Conservation (phyloP, 2,329 filamentous ascomycete species). For the Hymenoscyphus scutula region DNA sequence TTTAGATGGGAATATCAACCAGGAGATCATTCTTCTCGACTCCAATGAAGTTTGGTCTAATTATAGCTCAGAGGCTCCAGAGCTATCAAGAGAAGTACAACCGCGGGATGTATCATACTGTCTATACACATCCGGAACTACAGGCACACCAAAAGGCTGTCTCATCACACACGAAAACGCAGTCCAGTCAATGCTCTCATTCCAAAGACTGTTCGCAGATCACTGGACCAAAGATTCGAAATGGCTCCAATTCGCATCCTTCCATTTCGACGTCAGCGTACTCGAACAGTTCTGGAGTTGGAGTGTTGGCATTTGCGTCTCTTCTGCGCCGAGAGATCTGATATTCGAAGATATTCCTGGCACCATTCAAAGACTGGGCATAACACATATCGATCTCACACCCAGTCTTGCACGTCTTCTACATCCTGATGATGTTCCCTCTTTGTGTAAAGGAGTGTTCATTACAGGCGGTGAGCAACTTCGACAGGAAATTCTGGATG, state of each 20-base stretch:
- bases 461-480: conserved; percentile 89
- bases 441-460: conserved; percentile 77
- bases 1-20: conserved; percentile 34
- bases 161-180: conserved; percentile 86
- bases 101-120: conserved; percentile 35
- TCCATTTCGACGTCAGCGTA: conserved; percentile 92
- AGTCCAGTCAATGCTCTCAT: conserved; percentile 85
- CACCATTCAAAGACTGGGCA: conserved; percentile 67
- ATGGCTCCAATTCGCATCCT: conserved; percentile 90
- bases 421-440: conserved; percentile 77
- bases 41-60: conserved; percentile 24
- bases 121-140: conserved; percentile 40
- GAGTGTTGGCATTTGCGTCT: conserved; percentile 83
- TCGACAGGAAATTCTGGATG: conserved; percentile 83
- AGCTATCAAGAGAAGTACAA: conserved; percentile 23
- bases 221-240: conserved; percentile 73
- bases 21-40: conserved; percentile 28
- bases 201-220: conserved; percentile 71
- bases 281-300: conserved; percentile 95
- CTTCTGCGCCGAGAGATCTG: conserved; percentile 77
- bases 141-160: conserved; percentile 50
- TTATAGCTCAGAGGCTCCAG: conserved; percentile 28
- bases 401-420: conserved; percentile 80
- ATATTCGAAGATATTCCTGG: conserved; percentile 79
- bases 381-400: conserved; percentile 90